Base-by-base conservation (phyloP, 1,139 yeast species). In the Keqinozyma sinolaborantium region DNA sequence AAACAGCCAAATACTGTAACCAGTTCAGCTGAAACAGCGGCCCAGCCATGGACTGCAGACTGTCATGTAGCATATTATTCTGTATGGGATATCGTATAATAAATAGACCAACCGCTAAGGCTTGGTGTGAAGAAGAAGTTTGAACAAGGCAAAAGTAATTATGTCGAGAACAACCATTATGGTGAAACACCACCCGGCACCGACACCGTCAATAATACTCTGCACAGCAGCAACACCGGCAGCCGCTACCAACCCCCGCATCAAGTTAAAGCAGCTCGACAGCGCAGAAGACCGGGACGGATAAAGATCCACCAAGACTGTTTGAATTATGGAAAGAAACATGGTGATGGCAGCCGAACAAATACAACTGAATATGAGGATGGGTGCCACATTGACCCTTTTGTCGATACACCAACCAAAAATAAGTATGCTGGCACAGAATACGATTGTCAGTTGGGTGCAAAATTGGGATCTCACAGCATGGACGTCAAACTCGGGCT, bases 331-430 rank as follows among this genome's bases (percentile, higher is more conserved):
- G 3, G 55, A 40, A 35, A 58, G 40, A 24, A 50, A 47, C 14
- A 49, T 41, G 5, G 54, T 53, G 1, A 50, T 49, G 21, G 39
- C 13, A 19, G 38, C 30, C 1, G 88, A 73, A 0, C 77, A 64
- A 24, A 76, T 42, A 30, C 74, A 79, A 6, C 79, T 63, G 30
- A 73, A 64, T 2, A 83, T 60, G 7, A 84, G 51, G 2, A 85
- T 74, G 0, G 75, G 75, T 0, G 80, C 73, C 23, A 80, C 56
- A 26, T 66, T 66, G 0, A 70, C 72, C 9, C 63, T 51, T 16
- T 64, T 49, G 26, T 73, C 62, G 4, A 84, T 44, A 30, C 84
- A 71, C 95, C 95, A 85, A 1, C 92, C 95, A 58, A 73, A 84
- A 40, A 3, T 71, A 53, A 19, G 26, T 7, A 35, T 20, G 3